These are phyloP conservation scores for Leptomonas pyrrhocoris DNA, from an alignment of 208 protist genomes.

Conservation along the genomic window DNA sequence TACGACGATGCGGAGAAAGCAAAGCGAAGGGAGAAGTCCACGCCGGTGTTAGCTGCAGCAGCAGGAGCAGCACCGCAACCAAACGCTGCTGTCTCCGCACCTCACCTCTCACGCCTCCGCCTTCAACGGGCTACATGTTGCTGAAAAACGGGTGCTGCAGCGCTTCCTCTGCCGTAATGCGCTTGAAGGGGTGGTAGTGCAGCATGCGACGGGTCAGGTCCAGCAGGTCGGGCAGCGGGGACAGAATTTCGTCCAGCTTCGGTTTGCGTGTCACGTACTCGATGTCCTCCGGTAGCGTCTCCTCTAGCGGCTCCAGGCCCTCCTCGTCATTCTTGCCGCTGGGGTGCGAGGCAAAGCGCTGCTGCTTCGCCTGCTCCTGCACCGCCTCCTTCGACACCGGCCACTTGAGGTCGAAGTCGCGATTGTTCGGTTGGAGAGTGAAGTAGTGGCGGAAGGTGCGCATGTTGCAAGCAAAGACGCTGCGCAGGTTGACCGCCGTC, in stretches of 20 bases:
- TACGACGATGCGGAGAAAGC: no score
- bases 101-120: not conserved
- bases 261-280: constrained; percentile 57
- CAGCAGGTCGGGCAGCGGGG: constrained; percentile 50
- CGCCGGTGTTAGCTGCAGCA: no score
- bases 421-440: constrained; percentile 39
- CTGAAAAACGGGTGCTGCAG: constrained; percentile 84
- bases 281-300: constrained; percentile 45
- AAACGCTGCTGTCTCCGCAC: not conserved
- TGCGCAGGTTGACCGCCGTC: constrained; percentile 27
- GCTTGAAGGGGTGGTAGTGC: constrained; percentile 84
- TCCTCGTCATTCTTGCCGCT: constrained; percentile 34
- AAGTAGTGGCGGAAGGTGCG: constrained; percentile 67
- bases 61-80: no score
- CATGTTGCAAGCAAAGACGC: constrained; percentile 54
- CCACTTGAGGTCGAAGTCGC: constrained; percentile 54
- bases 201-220: constrained; percentile 78
- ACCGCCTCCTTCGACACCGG: constrained; percentile 44
- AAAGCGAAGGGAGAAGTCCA: no score
- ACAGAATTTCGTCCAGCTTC: constrained; percentile 66
- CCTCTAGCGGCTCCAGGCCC: constrained; percentile 34
- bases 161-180: constrained; percentile 90
- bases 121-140: constrained; percentile 31
- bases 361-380: constrained; percentile 31
- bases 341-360: constrained; percentile 22